A percentile compares a stretch with the other conserved stretches of the same genome.
These are phyloP conservation scores for Agaricus blazei DNA, from an alignment of 768 basidiomycete species.

Conservation along the genomic window DNA sequence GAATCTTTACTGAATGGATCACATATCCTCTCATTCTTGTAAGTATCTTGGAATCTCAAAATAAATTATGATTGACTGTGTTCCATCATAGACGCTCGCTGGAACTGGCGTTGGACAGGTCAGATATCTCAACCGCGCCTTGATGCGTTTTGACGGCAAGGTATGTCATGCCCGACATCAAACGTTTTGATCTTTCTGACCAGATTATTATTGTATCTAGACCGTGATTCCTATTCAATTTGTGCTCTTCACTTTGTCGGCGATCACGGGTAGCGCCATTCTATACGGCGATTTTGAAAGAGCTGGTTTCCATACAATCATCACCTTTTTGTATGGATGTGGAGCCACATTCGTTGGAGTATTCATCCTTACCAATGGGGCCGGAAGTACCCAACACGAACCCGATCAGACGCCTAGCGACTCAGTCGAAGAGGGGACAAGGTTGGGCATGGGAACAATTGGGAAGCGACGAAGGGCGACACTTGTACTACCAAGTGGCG, in stretches of 20 bases:
- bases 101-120: conserved; percentile 81
- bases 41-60: conserved; percentile 17
- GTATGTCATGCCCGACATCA: conserved; percentile 28
- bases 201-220: conserved; percentile 27
- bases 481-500: conserved; percentile 44
- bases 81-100: conserved; percentile 48
- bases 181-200: conserved; percentile 1
- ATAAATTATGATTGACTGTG: not conserved
- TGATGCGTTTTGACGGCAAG: conserved; percentile 93
- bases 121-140: conserved; percentile 75
- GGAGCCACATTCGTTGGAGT: conserved; percentile 88
- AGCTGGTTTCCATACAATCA: conserved; percentile 73
- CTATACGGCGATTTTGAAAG: conserved; percentile 91
- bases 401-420: conserved; percentile 22
- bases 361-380: conserved; percentile 64
- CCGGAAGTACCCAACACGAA: conserved; percentile 21
- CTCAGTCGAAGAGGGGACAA: conserved; percentile 18
- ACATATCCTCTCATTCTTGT: conserved; percentile 78
- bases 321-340: conserved; percentile 85
- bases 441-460: conserved; percentile 25
- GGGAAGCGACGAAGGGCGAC: conserved; percentile 37
- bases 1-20: conserved; percentile 75
- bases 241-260: conserved; percentile 89
- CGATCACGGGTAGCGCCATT: conserved; percentile 89
- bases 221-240: conserved; percentile 94